Conservation (phyloP, 495 filamentous ascomycete genomes). For the Xylaria acuta region DNA sequence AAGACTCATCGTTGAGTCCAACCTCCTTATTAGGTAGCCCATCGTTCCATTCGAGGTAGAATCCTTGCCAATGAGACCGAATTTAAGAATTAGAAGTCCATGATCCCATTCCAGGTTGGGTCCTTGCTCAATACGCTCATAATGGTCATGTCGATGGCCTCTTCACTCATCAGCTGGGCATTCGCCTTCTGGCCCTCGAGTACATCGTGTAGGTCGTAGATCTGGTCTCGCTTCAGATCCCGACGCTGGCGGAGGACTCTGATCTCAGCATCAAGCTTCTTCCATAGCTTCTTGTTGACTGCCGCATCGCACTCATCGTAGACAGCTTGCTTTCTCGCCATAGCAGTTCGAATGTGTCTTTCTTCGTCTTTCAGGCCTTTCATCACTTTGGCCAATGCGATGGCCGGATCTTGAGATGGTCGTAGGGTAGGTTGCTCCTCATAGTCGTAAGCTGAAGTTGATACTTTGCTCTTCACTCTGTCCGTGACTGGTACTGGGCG, state of each 20-base stretch:
- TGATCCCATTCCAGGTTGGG: constrained; percentile 49
- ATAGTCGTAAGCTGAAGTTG: constrained; percentile 51
- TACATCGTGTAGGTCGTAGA: constrained; percentile 89
- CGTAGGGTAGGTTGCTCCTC: constrained; percentile 78
- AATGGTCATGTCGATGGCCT: constrained; percentile 74
- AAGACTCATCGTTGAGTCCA: not conserved
- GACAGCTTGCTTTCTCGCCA: constrained; percentile 59
- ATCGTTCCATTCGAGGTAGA: not conserved
- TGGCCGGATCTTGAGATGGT: constrained; percentile 73
- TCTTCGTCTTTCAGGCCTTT: constrained; percentile 85
- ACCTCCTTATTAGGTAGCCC: not conserved
- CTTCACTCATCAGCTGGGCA: constrained; percentile 68
- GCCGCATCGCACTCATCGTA: constrained; percentile 76
- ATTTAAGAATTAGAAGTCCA: constrained; percentile 29
- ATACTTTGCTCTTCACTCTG: constrained; percentile 47
- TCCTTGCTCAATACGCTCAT: constrained; percentile 42
- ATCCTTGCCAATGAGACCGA: not conserved
- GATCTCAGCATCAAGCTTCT: constrained; percentile 67
- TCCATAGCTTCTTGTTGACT: constrained; percentile 68
- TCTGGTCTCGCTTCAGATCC: constrained; percentile 82
- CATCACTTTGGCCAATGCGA: constrained; percentile 80
- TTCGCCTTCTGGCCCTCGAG: constrained; percentile 78
- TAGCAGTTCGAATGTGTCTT: constrained; percentile 74
- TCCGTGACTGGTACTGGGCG: constrained; percentile 76
- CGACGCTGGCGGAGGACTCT: constrained; percentile 67